Conservation (phyloP, 805 yeast genomes). For the Candida bentonensis region DNA sequence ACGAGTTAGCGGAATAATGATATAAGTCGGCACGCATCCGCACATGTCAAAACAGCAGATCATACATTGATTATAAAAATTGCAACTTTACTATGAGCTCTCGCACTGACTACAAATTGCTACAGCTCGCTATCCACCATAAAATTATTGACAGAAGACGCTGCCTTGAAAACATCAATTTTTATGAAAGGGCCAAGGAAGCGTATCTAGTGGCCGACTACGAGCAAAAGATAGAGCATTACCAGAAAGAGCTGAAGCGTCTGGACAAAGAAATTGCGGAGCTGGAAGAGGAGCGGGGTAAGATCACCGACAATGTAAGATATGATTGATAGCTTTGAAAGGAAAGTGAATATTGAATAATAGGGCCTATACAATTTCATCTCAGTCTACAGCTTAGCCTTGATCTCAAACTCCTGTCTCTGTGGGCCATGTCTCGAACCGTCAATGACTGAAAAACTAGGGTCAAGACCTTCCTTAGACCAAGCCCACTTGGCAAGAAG, state of each 20-base stretch:
- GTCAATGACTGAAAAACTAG: not conserved
- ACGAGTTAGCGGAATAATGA: no score
- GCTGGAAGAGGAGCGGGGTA: not conserved
- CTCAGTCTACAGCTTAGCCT: not conserved
- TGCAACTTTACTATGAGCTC: no score
- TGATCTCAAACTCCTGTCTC: not conserved
- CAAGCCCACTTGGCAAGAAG: constrained; percentile 1
- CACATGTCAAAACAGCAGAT: no score
- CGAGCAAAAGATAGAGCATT: not conserved
- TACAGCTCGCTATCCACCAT: no score
- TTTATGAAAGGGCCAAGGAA: not conserved
- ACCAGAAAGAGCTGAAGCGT: not conserved
- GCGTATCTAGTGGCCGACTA: not conserved
- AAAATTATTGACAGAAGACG: not conserved
- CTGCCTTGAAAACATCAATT: not conserved
- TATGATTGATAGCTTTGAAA: no score
- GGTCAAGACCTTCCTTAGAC: not conserved
- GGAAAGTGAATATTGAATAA: no score
- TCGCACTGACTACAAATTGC: no score
- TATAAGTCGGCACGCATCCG: no score
- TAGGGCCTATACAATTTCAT: no score
- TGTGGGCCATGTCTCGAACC: not conserved
- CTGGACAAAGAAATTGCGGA: not conserved
- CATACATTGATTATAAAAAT: no score
- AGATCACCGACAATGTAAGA: no score